Evolutionary conservation across 441 rosid species (phyloP), one percentile per base, ranked within the genome.

Genomic region (Pelargonium hybrid): DNA sequence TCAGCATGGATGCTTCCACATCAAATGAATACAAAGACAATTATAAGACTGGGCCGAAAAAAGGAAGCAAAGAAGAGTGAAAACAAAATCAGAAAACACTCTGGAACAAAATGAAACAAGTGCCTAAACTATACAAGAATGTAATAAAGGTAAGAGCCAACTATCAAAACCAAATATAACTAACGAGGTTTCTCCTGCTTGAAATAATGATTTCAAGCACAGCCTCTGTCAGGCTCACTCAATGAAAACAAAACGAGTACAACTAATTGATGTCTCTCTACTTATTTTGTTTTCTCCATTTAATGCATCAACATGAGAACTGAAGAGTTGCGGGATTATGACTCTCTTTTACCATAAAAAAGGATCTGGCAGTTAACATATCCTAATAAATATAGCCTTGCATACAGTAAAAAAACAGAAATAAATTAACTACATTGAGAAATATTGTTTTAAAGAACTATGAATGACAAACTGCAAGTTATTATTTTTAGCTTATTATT

Each of bases 1-100:
- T 90, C 78, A 85, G 70, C 70, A 87, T 72, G 63, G 85, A 88
- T 81, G 88, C 82, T 76, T 34, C 69, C 67, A 73, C 62, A 56
- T 18, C 62, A 67, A 63, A 77, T 62, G n/a, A 73, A 7, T 23
- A 34, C 67, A n/a, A 56, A 10, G 45, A 37, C 21, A 2, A 10
- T 15, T 57, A 25, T 21, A 50, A 72, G 56, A 56, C 21, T 25
- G 10, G 34, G 23, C 13, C 7, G 66, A n/a, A n/a, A 48, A 34
- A 29, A 29, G 65, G 25, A 37, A 54, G 20, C 11, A 18, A 17
- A 56, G 45, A 41, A 1, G 0, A 57, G 11, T 34, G 15, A 29
- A 6, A 74, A 69, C 56, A 39, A 13, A 56, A 43, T 66, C 66
- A 65, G 62, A 17, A 56, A 26, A 56, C 62, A 56, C 37, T 31